Evolutionary conservation across 2,329 filamentous ascomycete genomes (phyloP).

Genomic region (Cryphonectria carpinicola): DNA sequence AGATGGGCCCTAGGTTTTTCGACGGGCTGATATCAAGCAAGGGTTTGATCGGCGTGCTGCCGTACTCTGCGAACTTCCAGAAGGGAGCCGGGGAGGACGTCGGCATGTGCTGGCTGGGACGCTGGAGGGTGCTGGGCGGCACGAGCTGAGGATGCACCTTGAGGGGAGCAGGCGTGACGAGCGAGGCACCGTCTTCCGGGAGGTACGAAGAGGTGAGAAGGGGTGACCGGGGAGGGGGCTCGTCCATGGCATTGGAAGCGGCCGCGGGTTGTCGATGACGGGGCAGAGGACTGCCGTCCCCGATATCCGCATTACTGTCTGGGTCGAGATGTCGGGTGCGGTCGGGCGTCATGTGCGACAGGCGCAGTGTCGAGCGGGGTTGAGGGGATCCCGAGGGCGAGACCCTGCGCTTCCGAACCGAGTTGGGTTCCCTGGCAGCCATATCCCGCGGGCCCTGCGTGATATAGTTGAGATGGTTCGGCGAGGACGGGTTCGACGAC

Average conservation of each 20-base stretch:
- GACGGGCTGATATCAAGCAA: conserved; percentile 61
- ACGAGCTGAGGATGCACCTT: conserved; percentile 75
- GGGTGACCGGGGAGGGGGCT: conserved; percentile 61
- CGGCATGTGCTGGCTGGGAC: conserved; percentile 83
- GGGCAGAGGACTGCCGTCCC: conserved; percentile 66
- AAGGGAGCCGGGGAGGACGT: conserved; percentile 85
- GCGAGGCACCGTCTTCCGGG: conserved; percentile 63
- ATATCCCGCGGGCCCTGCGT: conserved; percentile 62
- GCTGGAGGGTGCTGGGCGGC: conserved; percentile 78
- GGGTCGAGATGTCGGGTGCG: conserved; percentile 49
- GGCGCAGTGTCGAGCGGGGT: conserved; percentile 52
- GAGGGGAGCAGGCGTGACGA: conserved; percentile 74
- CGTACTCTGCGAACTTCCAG: conserved; percentile 83
- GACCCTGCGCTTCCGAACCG: conserved; percentile 60
- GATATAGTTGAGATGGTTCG: conserved; percentile 63
- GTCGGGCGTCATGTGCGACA: conserved; percentile 62
- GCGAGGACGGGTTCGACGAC: conserved; percentile 73
- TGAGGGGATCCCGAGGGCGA: conserved; percentile 60
- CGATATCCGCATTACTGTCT: conserved; percentile 44
- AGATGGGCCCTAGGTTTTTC: conserved; percentile 48
- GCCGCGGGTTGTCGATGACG: conserved; percentile 55
- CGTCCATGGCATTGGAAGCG: conserved; percentile 50
- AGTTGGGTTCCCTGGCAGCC: conserved; percentile 53
- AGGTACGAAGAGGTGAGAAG: conserved; percentile 65
- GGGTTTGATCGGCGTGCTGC: conserved; percentile 68